Percentiles rank a stretch among this genome's conserved stretches.
Evolutionary conservation across 2,329 filamentous ascomycete species (phyloP).

Genomic region (Diaporthe velutina): DNA sequence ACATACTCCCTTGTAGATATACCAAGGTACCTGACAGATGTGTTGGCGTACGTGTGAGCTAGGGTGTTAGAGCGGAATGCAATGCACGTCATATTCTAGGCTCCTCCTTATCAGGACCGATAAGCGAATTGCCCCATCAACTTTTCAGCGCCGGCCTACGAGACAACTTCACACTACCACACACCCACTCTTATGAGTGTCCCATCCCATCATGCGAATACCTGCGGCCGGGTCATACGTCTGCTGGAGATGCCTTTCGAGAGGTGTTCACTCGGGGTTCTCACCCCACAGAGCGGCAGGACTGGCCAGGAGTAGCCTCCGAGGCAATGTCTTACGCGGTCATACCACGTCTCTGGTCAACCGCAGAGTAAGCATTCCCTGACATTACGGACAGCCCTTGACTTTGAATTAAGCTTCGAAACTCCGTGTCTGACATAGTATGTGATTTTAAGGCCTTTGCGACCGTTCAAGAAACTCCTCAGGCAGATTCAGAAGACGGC

Average conservation of each 20-base stretch:
- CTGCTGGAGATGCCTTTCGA: slow-evolving; percentile 49
- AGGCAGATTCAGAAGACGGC: not conserved
- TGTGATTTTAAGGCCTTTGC: slow-evolving; percentile 22
- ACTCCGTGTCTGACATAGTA: not conserved
- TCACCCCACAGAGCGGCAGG: slow-evolving; percentile 1
- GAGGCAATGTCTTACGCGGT: slow-evolving; percentile 3
- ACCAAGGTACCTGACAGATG: not conserved
- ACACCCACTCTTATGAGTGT: not conserved
- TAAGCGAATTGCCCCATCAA: slow-evolving; percentile 10
- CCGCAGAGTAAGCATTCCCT: slow-evolving; percentile 24
- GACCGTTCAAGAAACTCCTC: slow-evolving; percentile 27
- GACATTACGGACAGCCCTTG: not conserved
- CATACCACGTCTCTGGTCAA: slow-evolving; percentile 1
- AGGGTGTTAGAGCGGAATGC: slow-evolving; percentile 1
- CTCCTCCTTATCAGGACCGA: slow-evolving; percentile 14
- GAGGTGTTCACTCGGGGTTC: slow-evolving; percentile 11
- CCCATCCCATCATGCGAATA: slow-evolving; percentile 47
- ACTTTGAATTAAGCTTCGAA: not conserved
- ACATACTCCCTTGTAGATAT: not conserved
- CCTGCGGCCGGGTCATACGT: slow-evolving; percentile 46
- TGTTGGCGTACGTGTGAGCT: not conserved
- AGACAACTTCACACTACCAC: not conserved
- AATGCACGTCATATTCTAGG: not conserved
- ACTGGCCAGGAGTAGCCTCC: slow-evolving; percentile 17
- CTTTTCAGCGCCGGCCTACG: not conserved